Evolutionary conservation across 352 stramenopile species (phyloP).

Genomic region (Globisporangium rhizosaccharum): DNA sequence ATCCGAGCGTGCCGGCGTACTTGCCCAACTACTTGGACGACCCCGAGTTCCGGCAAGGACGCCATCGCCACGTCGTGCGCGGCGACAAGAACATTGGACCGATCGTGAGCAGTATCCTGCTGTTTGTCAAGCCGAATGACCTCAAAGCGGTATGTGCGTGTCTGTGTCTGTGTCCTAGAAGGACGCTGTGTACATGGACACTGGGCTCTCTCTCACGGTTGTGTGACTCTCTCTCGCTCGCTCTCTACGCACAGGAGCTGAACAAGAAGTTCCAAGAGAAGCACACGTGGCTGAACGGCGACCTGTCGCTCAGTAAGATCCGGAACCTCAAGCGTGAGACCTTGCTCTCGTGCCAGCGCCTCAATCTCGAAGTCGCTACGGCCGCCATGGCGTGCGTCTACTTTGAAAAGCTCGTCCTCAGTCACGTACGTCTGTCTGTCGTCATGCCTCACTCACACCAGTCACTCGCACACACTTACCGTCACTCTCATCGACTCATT

Average conservation of each 20-base stretch:
- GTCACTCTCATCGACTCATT: too few relatives aligned
- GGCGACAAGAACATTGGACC: slow-evolving; percentile 88
- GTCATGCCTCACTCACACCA: not conserved
- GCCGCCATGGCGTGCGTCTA: slow-evolving; percentile 94
- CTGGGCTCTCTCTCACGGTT: too few relatives aligned
- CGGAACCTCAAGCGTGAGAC: slow-evolving; percentile 91
- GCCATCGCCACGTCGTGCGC: slow-evolving; percentile 75
- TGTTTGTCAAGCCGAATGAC: slow-evolving; percentile 93
- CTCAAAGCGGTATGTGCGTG: slow-evolving; percentile 78
- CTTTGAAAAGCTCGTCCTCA: slow-evolving; percentile 96
- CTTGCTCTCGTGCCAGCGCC: slow-evolving; percentile 61
- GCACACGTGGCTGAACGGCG: slow-evolving; percentile 86
- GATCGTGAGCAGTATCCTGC: slow-evolving; percentile 92
- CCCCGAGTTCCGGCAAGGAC: slow-evolving; percentile 74
- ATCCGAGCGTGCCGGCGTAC: slow-evolving; percentile 47
- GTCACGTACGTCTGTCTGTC: slow-evolving; percentile 41
- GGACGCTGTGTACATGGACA: not conserved
- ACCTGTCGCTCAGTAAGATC: slow-evolving; percentile 96
- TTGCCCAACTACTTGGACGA: slow-evolving; percentile 82
- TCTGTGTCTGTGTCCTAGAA: not conserved
- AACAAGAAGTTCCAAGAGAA: slow-evolving; percentile 97
- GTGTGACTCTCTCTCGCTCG: too few relatives aligned
- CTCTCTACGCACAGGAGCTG: slow-evolving; percentile 48
- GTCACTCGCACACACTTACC: too few relatives aligned
- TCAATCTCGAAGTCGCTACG: slow-evolving; percentile 91